Evolutionary conservation across 345 rosid species (phyloP), one percentile per base, ranked within the genome.

Genomic region (Acer saccharum): DNA sequence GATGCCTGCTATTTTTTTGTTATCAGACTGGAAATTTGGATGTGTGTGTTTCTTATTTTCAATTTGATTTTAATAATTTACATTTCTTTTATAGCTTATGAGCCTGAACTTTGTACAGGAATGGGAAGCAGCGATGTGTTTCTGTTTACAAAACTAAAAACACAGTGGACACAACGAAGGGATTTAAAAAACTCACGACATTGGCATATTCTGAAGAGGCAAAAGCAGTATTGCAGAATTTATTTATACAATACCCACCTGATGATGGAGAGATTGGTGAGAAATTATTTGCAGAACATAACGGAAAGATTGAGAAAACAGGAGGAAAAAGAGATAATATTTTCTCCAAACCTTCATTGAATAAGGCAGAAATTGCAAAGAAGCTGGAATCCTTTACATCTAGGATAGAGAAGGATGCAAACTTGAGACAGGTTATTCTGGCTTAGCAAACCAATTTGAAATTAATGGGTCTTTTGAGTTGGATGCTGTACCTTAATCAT

Each of bases 191-290:
- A 58, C 80, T 85, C 60, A 70, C 84, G 43, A 60, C 44, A 27
- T 76, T 93, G 72, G 79, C 81, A 7, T 91, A 92, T 83, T 90
- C 98, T 20, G 86, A 86, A 27, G 88, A 84, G 65, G 72, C 97
- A 69, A 85, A 87, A 63, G 52, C 70, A 77, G 86, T 86, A 79
- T 84, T 93, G 77, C 88, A 88, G 72, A 90, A 95, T 27, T 83
- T 95, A 70, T 95, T 93, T 84, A 73, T 81, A 57, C 81, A 80
- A 74, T 86, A 88, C 75, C 98, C 98, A 18, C 99, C 98, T 44
- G 92, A 84, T 25, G 94, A 92, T 12, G 92, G 78, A 78, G 88
- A 86, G 63, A 62, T 83, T 64, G 85, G 73, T 63, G 84, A 86
- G 54, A 83, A 86, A 71, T 57, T 77, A 18, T 46, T 69, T n/a